Conservation (phyloP, 257 asterid genomes). For the Nicotiana obtusifolia region DNA sequence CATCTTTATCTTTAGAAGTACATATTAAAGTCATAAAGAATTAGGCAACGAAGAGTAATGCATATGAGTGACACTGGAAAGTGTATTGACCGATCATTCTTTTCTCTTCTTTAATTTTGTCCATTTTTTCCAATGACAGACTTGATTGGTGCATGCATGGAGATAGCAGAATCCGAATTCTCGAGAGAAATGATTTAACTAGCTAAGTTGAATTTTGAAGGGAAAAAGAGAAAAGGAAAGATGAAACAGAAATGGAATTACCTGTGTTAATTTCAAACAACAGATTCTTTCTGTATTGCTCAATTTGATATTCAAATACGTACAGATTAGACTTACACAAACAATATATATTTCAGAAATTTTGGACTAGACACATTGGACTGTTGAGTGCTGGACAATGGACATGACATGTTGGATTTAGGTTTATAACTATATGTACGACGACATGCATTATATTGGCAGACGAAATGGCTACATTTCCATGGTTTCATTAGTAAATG, state of each 20-base stretch:
- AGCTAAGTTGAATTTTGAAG: not conserved
- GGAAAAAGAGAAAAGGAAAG: not conserved
- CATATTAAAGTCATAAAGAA: not conserved
- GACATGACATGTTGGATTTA: not conserved
- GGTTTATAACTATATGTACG: not conserved
- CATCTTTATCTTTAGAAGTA: not conserved
- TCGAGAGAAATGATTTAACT: not conserved
- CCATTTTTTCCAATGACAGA: not conserved
- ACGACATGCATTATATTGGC: not conserved
- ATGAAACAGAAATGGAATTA: not conserved
- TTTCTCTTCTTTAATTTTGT: not conserved
- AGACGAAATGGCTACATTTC: not conserved
- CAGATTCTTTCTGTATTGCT: not conserved
- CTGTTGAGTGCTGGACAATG: not conserved
- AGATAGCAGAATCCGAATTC: not conserved
- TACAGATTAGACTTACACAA: not conserved
- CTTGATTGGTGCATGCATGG: not conserved
- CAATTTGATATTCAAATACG: not conserved
- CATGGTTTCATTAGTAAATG: not conserved
- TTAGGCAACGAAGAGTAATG: conserved; percentile 1
- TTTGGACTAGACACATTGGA: not conserved
- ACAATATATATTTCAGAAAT: not conserved
- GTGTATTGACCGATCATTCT: not conserved
- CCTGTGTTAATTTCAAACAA: not conserved
- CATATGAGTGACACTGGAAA: not conserved